Conservation (phyloP, 208 protist species). For the Acanthamoeba polyphaga region DNA sequence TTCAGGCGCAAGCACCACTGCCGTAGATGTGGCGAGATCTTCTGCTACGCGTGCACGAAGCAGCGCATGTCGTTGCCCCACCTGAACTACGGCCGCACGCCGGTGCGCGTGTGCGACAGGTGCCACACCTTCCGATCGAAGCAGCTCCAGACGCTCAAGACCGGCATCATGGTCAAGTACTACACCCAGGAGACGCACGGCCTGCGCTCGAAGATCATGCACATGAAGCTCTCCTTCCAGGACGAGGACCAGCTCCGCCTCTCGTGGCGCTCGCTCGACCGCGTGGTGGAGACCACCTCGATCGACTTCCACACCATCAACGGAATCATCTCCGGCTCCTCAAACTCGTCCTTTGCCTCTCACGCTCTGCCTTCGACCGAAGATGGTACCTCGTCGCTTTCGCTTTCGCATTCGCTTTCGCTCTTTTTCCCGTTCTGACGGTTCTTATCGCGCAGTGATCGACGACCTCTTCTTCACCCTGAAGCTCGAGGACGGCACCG, state of each 20-base stretch:
- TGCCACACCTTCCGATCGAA: neutral
- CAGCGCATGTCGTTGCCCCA: slow-evolving; percentile 1
- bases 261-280: slow-evolving; percentile 30
- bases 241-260: slow-evolving; percentile 18
- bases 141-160: slow-evolving; percentile 17
- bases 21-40: slow-evolving; percentile 28
- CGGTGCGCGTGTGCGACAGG: neutral
- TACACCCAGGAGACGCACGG: slow-evolving; percentile 7
- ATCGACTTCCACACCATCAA: slow-evolving; percentile 27
- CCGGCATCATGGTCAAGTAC: slow-evolving; percentile 48
- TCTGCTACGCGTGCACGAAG: slow-evolving; percentile 31
- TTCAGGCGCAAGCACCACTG: slow-evolving; percentile 29
- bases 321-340: neutral
- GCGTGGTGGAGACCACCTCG: slow-evolving; percentile 22
- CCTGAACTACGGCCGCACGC: slow-evolving; percentile 40
- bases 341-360: neutral
- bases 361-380: neutral
- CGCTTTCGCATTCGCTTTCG: neutral
- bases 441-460: neutral
- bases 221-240: slow-evolving; percentile 50
- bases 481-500: neutral
- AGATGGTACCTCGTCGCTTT: neutral
- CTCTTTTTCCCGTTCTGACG: neutral
- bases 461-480: slow-evolving; percentile 15
- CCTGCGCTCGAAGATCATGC: slow-evolving; percentile 54